Percentiles rank a stretch among this genome's conserved stretches.
These are phyloP conservation scores for Oryza glumipatula DNA, from an alignment of 176 grass and related monocot genomes.

Conservation along the genomic window DNA sequence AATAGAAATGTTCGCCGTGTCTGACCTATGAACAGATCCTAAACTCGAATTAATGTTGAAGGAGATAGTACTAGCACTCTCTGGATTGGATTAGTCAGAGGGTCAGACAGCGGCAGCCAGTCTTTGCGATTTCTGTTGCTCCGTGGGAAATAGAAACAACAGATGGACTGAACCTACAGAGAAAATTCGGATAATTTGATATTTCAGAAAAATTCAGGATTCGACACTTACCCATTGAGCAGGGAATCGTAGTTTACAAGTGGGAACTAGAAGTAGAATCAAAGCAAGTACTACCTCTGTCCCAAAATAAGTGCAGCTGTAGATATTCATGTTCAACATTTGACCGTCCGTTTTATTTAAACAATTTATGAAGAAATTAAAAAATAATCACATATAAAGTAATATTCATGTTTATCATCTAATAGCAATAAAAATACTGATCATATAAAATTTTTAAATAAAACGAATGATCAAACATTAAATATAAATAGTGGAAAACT, in stretches of 20 bases:
- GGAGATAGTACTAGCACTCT: not conserved
- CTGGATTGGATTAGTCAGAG: not conserved
- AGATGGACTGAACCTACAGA: not conserved
- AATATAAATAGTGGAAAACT: too few relatives aligned
- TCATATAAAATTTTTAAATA: too few relatives aligned
- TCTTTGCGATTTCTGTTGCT: not conserved
- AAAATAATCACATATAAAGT: too few relatives aligned
- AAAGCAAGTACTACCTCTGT: not conserved
- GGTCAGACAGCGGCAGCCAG: not conserved
- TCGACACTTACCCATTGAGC: not conserved
- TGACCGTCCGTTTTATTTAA: too few relatives aligned
- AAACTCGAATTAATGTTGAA: not conserved
- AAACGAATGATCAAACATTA: too few relatives aligned
- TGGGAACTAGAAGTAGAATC: not conserved
- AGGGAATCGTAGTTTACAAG: not conserved
- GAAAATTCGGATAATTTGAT: not conserved
- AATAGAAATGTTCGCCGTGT: not conserved
- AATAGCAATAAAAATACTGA: too few relatives aligned
- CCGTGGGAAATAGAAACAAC: not conserved
- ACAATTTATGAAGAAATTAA: too few relatives aligned
- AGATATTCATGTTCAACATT: too few relatives aligned
- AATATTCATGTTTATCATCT: too few relatives aligned
- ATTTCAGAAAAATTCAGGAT: not conserved
- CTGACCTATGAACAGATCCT: not conserved
- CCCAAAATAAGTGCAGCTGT: too few relatives aligned